Evolutionary conservation across 768 basidiomycete species (phyloP).

Genomic region (Pisolithus marmoratus): DNA sequence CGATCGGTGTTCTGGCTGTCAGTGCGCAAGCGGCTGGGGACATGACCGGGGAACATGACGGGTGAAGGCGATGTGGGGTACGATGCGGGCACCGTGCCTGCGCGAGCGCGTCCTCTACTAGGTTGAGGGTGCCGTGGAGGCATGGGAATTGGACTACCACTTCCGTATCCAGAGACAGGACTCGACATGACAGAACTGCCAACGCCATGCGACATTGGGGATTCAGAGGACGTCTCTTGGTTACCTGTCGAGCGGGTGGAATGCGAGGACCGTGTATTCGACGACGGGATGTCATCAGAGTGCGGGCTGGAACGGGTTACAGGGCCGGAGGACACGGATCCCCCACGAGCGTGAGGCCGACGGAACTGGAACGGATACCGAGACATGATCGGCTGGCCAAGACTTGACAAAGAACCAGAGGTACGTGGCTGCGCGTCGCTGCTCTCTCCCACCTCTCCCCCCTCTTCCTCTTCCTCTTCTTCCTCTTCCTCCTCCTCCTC

Average conservation of each 20-base stretch:
- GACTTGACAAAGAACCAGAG: slow-evolving; percentile 80
- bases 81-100: slow-evolving; percentile 33
- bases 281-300: slow-evolving; percentile 33
- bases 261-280: slow-evolving; percentile 34
- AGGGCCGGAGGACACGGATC: slow-evolving; percentile 35
- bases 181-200: slow-evolving; percentile 34
- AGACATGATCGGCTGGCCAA: slow-evolving; percentile 70
- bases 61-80: slow-evolving; percentile 35
- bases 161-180: slow-evolving; percentile 28
- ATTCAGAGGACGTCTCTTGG: slow-evolving; percentile 50
- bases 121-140: slow-evolving; percentile 42
- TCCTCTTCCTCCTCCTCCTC: slow-evolving; percentile 37
- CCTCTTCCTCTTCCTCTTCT: slow-evolving; percentile 39
- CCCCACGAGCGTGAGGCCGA: slow-evolving; percentile 37
- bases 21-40: slow-evolving; percentile 19
- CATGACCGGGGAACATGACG: slow-evolving; percentile 21
- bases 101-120: slow-evolving; percentile 32
- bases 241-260: slow-evolving; percentile 63
- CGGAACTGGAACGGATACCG: slow-evolving; percentile 69
- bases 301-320: slow-evolving; percentile 36
- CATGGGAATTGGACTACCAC: slow-evolving; percentile 38
- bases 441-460: slow-evolving; percentile 31
- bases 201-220: slow-evolving; percentile 42
- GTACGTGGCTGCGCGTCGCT: slow-evolving; percentile 57
- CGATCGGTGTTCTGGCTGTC: slow-evolving; percentile 27